These are phyloP conservation scores for Cetradonia linearis DNA, from an alignment of 495 filamentous ascomycete species.

Conservation along the genomic window DNA sequence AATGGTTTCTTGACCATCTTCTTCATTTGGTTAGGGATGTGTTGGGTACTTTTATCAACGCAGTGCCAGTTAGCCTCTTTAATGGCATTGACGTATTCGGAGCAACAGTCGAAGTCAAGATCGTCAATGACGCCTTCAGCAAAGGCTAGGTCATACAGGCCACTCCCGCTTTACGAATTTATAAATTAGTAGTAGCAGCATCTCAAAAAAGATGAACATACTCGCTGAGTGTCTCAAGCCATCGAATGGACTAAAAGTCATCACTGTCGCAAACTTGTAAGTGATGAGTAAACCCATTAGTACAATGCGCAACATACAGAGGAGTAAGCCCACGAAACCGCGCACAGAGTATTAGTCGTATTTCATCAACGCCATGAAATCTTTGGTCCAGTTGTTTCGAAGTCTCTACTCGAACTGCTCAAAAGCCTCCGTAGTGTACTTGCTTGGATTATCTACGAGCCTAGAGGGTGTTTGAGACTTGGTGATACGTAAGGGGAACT, in stretches of 20 bases:
- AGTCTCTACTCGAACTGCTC: conserved; percentile 7
- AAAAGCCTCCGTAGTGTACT: conserved; percentile 3
- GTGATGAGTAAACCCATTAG: not conserved
- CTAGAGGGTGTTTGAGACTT: conserved; percentile 8
- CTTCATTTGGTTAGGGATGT: not conserved
- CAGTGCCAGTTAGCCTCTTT: not conserved
- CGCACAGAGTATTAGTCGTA: conserved; percentile 12
- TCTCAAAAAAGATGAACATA: not conserved
- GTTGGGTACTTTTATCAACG: not conserved
- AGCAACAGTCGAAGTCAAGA: conserved; percentile 23
- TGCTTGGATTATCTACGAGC: not conserved
- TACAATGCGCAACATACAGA: not conserved
- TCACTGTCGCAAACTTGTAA: not conserved
- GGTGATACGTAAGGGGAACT: not conserved
- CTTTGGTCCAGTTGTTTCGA: conserved; percentile 5
- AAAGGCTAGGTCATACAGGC: conserved; percentile 28
- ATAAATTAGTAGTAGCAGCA: not conserved
- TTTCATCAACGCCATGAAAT: conserved; percentile 10
- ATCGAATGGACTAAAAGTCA: conserved; percentile 11
- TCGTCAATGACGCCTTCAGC: conserved; percentile 27
- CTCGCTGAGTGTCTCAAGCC: conserved; percentile 14
- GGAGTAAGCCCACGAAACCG: conserved; percentile 9
- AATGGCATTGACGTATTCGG: not conserved
- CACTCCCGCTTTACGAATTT: conserved; percentile 18
- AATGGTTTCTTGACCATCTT: not conserved